Base-by-base conservation (phyloP, 164 flowering plant species). In the Echeveria elegans region DNA sequence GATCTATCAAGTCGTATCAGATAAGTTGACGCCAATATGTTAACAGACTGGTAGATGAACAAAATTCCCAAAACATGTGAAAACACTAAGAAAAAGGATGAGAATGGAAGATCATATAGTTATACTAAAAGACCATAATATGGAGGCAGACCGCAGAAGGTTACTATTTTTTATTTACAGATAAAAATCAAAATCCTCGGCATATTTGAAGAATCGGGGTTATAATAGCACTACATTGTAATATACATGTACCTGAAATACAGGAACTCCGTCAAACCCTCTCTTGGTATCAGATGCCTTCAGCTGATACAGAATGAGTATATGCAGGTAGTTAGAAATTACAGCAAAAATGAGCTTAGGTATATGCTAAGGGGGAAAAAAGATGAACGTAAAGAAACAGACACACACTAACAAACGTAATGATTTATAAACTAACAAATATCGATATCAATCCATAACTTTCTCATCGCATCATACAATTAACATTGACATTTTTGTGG, bases 191-290 rank as follows among this genome's bases (percentile, higher is more conserved):
- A n/a, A n/a, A n/a, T n/a, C n/a, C n/a, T n/a, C n/a, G n/a, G n/a
- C n/a, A n/a, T n/a, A n/a, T n/a, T n/a, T n/a, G n/a, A n/a, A n/a
- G n/a, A n/a, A n/a, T n/a, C n/a, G n/a, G n/a, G n/a, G n/a, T n/a
- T n/a, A n/a, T n/a, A n/a, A n/a, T n/a, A n/a, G n/a, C n/a, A n/a
- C n/a, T n/a, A n/a, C n/a, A n/a, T n/a, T n/a, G n/a, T n/a, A 14
- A 41, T 28, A 66, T 26, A 19, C 38, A 29, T 73, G 75, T 80
- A 90, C 98, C 96, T 93, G 95, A 69, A 91, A 94, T 72, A 94
- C 86, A 52, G 98, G 98, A 72, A 94, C 98, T 74, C 98, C 98
- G 76, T 91, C 96, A 85, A 94, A 94, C 36, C 93, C 92, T 67
- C 64, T 77, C 73, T 66, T 75, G 53, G 19, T 29, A 72, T 80